Base-by-base conservation (phyloP, 148 eudicot genomes). In the Heliamphora exappendiculata region DNA sequence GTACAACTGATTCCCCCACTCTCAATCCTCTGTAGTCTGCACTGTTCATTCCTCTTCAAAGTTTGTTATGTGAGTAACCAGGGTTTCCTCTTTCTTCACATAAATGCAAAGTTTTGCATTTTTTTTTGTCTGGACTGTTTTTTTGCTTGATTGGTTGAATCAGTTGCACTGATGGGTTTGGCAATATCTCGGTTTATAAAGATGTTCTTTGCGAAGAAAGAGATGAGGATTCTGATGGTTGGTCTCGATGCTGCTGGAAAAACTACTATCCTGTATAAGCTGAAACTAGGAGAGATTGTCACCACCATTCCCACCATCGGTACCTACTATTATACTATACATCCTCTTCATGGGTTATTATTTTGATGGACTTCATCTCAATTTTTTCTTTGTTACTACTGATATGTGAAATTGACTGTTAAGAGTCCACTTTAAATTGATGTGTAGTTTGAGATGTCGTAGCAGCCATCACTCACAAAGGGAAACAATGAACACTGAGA, bases 221-320 rank as follows among this genome's bases (percentile, higher is more conserved):
- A 91, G 70, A 93, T 93, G 95, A 88, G 95, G 78, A 91, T 91
- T 72, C 70, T 93, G 24, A 93, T 93, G 97, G 97, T 93, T 17
- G 97, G 97, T 53, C 90, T 92, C 60, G 97, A 89, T 83, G 97
- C 94, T 53, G 89, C 90, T 53, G 95, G 97, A 1, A 93, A 93
- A 85, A 93, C 95, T 20, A 93, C 95, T 75, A 89, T 93, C 36
- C 84, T 92, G 1, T 92, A 92, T 84, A 92, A 90, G 85, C 89
- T 89, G 11, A 92, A 92, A 67, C 91, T 90, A 71, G 97, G 97
- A 75, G 94, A 92, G 81, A 86, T 92, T 79, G 90, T 90, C 71
- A 86, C 90, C 28, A 90, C 95, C 65, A 90, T 93, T 49, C 97
- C 97, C 62, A 90, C 94, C 54, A 90, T 92, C 59, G 97, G 97